phyloP scores from a whole-genome alignment of 1,284 basidiomycete species.

The Trichosporon sp. region DNA sequence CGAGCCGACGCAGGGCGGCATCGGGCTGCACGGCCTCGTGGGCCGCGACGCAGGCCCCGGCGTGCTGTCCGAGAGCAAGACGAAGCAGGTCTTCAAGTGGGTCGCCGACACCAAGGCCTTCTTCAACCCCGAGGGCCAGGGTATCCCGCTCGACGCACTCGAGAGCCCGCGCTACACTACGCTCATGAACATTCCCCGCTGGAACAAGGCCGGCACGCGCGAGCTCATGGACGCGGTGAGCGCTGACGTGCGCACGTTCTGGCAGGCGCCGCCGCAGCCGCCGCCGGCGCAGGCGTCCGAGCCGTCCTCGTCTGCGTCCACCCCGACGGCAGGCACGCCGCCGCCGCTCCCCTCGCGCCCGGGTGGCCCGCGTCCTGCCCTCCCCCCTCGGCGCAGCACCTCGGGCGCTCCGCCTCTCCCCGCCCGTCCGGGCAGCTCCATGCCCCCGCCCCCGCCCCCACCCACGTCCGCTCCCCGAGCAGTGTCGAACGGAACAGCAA shows the following conservation, averaged over 20 bases:
- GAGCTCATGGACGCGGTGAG: background rate
- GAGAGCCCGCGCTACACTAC: conserved; percentile 42
- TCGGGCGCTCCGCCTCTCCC: background rate
- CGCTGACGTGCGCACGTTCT: background rate
- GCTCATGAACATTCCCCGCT: conserved; percentile 28
- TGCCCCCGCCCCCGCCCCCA: background rate
- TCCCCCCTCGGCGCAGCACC: background rate
- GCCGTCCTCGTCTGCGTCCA: background rate
- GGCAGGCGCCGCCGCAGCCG: background rate
- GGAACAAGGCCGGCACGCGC: background rate
- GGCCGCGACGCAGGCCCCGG: background rate
- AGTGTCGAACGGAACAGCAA: background rate
- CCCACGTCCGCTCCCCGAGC: background rate
- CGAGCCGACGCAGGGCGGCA: conserved; percentile 29
- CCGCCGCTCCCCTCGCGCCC: background rate
- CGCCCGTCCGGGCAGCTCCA: background rate
- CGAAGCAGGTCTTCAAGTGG: conserved; percentile 49
- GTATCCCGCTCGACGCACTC: conserved; percentile 38
- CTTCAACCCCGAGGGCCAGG: conserved; percentile 48
- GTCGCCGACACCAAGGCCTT: conserved; percentile 44
- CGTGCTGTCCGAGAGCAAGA: conserved; percentile 26
- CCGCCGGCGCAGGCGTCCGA: background rate
- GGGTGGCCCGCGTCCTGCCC: background rate
- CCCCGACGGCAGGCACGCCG: background rate
- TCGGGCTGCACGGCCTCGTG: background rate